Percentiles rank a stretch among this genome's conserved stretches.
Conservation (phyloP, 225 moss, liverwort and hornwort genomes). For the Bryoerythrophyllum caledonicum region DNA sequence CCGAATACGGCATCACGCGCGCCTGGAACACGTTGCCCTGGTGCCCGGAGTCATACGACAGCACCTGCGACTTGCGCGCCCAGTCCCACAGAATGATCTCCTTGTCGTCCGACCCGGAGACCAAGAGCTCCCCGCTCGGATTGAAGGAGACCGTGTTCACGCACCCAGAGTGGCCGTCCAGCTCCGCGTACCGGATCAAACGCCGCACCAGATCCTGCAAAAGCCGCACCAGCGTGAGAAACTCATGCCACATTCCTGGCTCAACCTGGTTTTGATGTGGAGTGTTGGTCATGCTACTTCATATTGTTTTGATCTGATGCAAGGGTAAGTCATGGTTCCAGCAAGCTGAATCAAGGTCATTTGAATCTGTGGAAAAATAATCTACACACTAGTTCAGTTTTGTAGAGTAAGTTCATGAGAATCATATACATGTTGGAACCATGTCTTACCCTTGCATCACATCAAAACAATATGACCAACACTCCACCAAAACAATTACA, state of each 20-base stretch:
- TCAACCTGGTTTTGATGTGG: no score
- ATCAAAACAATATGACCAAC: no score
- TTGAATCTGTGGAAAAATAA: no score
- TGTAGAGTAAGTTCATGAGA: no score
- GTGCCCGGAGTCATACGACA: constrained; percentile 78
- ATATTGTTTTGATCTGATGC: no score
- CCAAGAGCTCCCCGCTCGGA: constrained; percentile 76
- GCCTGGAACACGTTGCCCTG: constrained; percentile 54
- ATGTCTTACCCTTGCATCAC: no score
- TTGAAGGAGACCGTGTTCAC: constrained; percentile 93
- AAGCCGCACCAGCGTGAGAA: not conserved
- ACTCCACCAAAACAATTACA: no score
- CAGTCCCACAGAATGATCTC: constrained; percentile 86
- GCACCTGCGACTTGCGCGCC: constrained; percentile 54
- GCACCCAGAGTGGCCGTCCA: constrained; percentile 77
- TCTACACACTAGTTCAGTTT: no score
- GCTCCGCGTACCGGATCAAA: constrained; percentile 40
- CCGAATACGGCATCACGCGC: constrained; percentile 76
- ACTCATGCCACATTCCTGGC: not conserved
- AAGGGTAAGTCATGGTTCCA: no score
- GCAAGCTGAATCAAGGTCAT: no score
- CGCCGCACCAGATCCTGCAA: constrained; percentile 84
- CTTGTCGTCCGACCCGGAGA: constrained; percentile 90
- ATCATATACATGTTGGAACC: no score
- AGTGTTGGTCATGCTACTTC: no score